Evolutionary conservation across 441 rosid genomes (phyloP), one percentile per base, ranked within the genome.

Genomic region (Aleurites moluccanus): DNA sequence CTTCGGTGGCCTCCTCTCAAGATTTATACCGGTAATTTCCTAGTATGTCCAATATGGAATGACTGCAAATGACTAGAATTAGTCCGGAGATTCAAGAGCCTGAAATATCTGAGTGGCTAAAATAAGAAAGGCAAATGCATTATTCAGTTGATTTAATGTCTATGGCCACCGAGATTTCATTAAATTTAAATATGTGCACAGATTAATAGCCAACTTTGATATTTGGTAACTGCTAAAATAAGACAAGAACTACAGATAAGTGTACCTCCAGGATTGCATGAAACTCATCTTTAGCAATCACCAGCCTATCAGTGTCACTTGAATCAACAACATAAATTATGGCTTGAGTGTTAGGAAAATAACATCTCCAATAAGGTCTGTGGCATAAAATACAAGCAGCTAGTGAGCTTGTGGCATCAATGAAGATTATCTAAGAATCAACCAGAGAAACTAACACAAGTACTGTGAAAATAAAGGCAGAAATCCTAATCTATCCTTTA

Each of bases 281-380:
- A 79, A 94, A 94, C 81, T 94, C 98, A 21, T 92, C 97, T 83
- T 88, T 94, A 9, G 98, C 97, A 65, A 91, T 91, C 45, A 83
- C 90, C 65, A 94, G 84, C 81, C 98, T 82, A 73, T 94, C 97
- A 15, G 93, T 94, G 78, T 94, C 98, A 76, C 98, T 92, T 35
- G 97, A 94, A 85, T 94, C 98, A 77, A 92, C 90, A 56, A 94
- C 98, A 79, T 94, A 94, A 57, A 94, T 91, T 59, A 94, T 91
- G 74, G 98, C 98, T 78, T 94, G 97, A 47, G 98, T 92, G 82
- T 94, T 94, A 25, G 97, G 98, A 72, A 94, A 94, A 83, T 94
- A 94, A 80, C 97, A 94, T 86, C 98, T 87, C 98, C 98, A 94
- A 79, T 94, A 94, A 66, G 98, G 98, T 85, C 98, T 94, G 89